Conservation (phyloP, 768 basidiomycete species). For the Psilocybe tampanensis region DNA sequence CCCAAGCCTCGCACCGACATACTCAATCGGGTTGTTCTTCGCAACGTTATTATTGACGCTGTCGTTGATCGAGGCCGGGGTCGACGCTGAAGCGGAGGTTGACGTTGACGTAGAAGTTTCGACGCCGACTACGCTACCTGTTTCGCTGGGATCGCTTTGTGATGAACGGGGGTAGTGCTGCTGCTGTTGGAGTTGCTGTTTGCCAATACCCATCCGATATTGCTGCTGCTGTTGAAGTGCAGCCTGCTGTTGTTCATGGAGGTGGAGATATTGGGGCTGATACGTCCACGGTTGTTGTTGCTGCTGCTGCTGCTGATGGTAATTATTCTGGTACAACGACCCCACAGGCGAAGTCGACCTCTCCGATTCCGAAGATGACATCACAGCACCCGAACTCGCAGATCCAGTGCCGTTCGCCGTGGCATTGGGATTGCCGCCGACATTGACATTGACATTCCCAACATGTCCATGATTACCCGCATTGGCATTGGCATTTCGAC, state of each 20-base stretch:
- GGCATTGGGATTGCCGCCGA: too few relatives aligned
- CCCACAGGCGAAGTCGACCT: slow-evolving; percentile 35
- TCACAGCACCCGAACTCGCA: too few relatives aligned
- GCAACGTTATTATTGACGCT: background rate
- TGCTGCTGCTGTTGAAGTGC: slow-evolving; percentile 12
- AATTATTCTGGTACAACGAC: background rate
- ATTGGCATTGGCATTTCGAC: background rate
- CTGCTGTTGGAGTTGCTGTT: slow-evolving; percentile 14
- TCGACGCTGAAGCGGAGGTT: too few relatives aligned
- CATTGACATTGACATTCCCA: too few relatives aligned
- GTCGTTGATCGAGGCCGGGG: too few relatives aligned
- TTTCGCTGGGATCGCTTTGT: slow-evolving; percentile 22
- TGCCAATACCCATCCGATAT: slow-evolving; percentile 9
- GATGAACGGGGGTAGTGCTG: slow-evolving; percentile 11
- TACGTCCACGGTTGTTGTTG: slow-evolving; percentile 9
- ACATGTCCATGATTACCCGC: too few relatives aligned
- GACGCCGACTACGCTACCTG: slow-evolving; percentile 15
- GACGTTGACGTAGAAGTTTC: background rate
- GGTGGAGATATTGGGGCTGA: slow-evolving; percentile 12
- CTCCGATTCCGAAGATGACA: slow-evolving; percentile 27
- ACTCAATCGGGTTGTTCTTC: slow-evolving; percentile 13
- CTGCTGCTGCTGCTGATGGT: slow-evolving; percentile 9
- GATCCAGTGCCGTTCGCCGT: too few relatives aligned
- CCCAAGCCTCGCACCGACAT: slow-evolving; percentile 17
- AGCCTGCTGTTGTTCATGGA: slow-evolving; percentile 13